These are phyloP conservation scores for Ustilago curta DNA, from an alignment of 1,284 basidiomycete species.

Conservation along the genomic window DNA sequence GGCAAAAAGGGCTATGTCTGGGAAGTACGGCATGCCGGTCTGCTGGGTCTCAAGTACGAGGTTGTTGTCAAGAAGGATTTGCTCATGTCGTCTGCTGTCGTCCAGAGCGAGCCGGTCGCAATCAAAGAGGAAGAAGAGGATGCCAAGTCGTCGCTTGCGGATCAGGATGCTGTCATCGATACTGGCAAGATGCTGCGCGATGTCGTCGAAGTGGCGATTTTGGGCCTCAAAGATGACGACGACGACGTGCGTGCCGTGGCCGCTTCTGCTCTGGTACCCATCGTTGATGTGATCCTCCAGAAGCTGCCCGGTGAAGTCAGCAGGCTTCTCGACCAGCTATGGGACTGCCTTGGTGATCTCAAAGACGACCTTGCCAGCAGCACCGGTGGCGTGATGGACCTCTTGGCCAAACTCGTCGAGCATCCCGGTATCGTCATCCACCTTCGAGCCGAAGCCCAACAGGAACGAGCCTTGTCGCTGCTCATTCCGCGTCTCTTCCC, in stretches of 20 bases:
- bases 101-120: slow-evolving; percentile 9
- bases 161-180: slow-evolving; percentile 9
- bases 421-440: slow-evolving; percentile 80
- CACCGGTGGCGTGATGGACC: slow-evolving; percentile 96
- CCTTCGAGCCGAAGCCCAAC: slow-evolving; percentile 69
- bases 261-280: slow-evolving; percentile 88
- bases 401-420: slow-evolving; percentile 70
- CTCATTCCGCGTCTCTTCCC: slow-evolving; percentile 91
- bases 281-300: slow-evolving; percentile 82
- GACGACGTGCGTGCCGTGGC: slow-evolving; percentile 98
- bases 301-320: slow-evolving; percentile 74
- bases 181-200: slow-evolving; percentile 52
- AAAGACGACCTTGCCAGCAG: slow-evolving; percentile 97
- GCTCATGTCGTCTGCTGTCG: slow-evolving; percentile 70
- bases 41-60: slow-evolving; percentile 96
- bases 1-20: slow-evolving; percentile 79
- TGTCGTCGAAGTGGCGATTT: slow-evolving; percentile 56
- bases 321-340: slow-evolving; percentile 83
- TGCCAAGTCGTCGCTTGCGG: background rate
- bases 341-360: slow-evolving; percentile 90
- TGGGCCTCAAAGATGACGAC: slow-evolving; percentile 86
- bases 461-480: slow-evolving; percentile 73
- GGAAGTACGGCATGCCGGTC: slow-evolving; percentile 96
- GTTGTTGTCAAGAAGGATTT: slow-evolving; percentile 90
- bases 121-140: slow-evolving; percentile 45